These are phyloP conservation scores for Eleusine indica DNA, from an alignment of 176 grass and related monocot genomes.

Conservation along the genomic window DNA sequence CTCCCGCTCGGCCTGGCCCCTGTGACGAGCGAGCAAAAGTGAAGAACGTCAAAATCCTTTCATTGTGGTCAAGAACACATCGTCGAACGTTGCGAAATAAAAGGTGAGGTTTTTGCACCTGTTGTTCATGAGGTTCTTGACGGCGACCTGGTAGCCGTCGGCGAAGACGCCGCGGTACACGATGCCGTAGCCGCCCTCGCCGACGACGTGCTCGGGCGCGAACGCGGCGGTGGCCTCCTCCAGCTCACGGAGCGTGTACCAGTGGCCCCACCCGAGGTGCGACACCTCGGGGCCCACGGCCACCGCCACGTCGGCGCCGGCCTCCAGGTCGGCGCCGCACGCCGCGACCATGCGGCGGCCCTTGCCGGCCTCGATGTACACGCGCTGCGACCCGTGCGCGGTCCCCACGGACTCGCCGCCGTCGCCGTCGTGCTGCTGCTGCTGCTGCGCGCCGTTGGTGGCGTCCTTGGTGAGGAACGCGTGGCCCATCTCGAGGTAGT, in stretches of 20 bases:
- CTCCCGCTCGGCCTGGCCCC: constrained; percentile 86
- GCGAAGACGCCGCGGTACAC: constrained; percentile 78
- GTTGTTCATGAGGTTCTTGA: constrained; percentile 97
- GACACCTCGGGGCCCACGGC: constrained; percentile 73
- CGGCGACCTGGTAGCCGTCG: constrained; percentile 69
- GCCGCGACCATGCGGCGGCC: constrained; percentile 65
- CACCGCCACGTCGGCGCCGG: constrained; percentile 22
- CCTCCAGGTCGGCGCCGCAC: constrained; percentile 35
- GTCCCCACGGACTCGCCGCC: constrained; percentile 41
- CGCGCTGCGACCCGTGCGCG: constrained; percentile 61
- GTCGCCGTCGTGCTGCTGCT: not conserved
- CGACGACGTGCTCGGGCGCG: constrained; percentile 80
- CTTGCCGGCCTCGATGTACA: constrained; percentile 84
- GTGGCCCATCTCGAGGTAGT: constrained; percentile 50
- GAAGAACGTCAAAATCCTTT: not conserved
- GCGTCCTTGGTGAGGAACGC: constrained; percentile 52
- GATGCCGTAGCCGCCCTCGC: constrained; percentile 96
- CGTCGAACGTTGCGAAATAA: not conserved
- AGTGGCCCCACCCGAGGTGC: constrained; percentile 93
- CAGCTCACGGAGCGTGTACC: constrained; percentile 95
- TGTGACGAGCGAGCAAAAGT: constrained; percentile 14
- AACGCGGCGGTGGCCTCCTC: constrained; percentile 77
- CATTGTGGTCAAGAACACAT: not conserved
- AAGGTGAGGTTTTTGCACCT: constrained; percentile 28
- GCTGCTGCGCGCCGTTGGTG: not conserved